Percentiles rank a stretch among this genome's conserved stretches.
phyloP scores from a whole-genome alignment of 2,329 filamentous ascomycete species.

The Clonostachys solani region DNA sequence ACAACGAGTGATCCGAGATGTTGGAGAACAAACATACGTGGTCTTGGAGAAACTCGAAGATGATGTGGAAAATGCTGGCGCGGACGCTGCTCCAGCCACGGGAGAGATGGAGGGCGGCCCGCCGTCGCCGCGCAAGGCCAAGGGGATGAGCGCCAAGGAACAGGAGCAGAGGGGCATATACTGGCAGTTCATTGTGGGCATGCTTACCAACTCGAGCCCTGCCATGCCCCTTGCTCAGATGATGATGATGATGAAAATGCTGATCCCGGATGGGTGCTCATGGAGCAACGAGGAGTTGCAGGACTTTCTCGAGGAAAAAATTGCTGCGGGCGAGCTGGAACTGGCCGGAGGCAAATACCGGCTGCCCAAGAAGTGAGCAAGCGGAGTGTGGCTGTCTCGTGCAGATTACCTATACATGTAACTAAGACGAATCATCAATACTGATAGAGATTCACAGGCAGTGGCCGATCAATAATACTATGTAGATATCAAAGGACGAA shows the following conservation, averaged over 20 bases:
- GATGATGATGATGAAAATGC: conserved; percentile 91
- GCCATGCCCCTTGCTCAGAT: conserved; percentile 79
- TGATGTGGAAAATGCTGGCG: conserved; percentile 9
- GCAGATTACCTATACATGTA: too few species aligned
- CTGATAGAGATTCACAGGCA: too few species aligned
- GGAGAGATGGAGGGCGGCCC: conserved; percentile 16
- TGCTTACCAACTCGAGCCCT: conserved; percentile 86
- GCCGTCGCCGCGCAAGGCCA: conserved; percentile 44
- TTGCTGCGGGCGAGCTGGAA: conserved; percentile 67
- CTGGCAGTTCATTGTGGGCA: conserved; percentile 88
- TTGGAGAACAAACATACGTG: conserved; percentile 49
- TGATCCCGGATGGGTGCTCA: conserved; percentile 81
- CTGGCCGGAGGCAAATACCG: conserved; percentile 68
- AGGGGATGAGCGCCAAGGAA: conserved; percentile 59
- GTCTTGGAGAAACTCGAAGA: conserved; percentile 63
- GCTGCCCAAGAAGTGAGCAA: conserved; percentile 51
- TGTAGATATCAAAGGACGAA: too few species aligned
- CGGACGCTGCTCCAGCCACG: conserved; percentile 14
- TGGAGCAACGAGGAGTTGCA: conserved; percentile 87
- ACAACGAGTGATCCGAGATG: conserved; percentile 60
- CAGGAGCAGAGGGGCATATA: conserved; percentile 62
- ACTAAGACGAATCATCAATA: too few species aligned
- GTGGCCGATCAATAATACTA: too few species aligned
- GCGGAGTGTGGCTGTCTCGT: too few species aligned
- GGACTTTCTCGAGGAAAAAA: conserved; percentile 75